Conservation (phyloP, 169 alveolate genomes). For the Fabrea salina region DNA sequence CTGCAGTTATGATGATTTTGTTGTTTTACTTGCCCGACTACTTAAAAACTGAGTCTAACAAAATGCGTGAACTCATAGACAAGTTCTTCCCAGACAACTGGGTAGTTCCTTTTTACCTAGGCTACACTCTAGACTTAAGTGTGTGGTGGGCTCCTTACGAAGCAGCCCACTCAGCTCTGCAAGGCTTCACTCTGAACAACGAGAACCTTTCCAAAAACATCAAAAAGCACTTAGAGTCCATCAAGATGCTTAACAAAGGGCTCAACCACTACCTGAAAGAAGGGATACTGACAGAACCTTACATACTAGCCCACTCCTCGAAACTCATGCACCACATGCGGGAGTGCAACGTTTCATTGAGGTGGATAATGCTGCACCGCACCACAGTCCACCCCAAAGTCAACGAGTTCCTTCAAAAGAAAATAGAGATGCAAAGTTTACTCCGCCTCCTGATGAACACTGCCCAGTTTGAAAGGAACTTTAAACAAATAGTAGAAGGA, state of each 20-base stretch:
- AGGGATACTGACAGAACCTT: conserved; percentile 78
- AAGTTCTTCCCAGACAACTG: conserved; percentile 81
- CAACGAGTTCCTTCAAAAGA: conserved; percentile 47
- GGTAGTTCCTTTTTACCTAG: conserved; percentile 79
- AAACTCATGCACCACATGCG: conserved; percentile 66
- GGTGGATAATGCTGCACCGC: conserved; percentile 80
- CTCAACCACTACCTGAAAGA: conserved; percentile 63
- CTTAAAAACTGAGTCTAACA: conserved; percentile 55
- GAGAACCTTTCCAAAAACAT: too few relatives aligned
- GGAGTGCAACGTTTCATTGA: conserved; percentile 73
- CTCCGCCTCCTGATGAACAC: conserved; percentile 55
- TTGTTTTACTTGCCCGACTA: conserved; percentile 67
- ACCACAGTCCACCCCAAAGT: conserved; percentile 53
- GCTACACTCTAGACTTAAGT: conserved; percentile 74
- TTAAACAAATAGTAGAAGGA: conserved; percentile 50
- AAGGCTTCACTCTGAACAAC: conserved; percentile 34
- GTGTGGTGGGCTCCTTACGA: conserved; percentile 74
- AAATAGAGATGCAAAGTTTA: conserved; percentile 42
- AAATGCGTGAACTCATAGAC: conserved; percentile 81
- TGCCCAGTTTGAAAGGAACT: conserved; percentile 74
- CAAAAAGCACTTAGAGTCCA: conserved; percentile 35
- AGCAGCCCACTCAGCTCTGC: conserved; percentile 70
- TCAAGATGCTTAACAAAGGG: conserved; percentile 38
- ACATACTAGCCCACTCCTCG: conserved; percentile 69
- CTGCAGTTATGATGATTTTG: conserved; percentile 64